Percentiles rank a stretch among this genome's conserved stretches.
Evolutionary conservation across 2,329 filamentous ascomycete species (phyloP).

Genomic region (Acephala macrosclerotiorum): DNA sequence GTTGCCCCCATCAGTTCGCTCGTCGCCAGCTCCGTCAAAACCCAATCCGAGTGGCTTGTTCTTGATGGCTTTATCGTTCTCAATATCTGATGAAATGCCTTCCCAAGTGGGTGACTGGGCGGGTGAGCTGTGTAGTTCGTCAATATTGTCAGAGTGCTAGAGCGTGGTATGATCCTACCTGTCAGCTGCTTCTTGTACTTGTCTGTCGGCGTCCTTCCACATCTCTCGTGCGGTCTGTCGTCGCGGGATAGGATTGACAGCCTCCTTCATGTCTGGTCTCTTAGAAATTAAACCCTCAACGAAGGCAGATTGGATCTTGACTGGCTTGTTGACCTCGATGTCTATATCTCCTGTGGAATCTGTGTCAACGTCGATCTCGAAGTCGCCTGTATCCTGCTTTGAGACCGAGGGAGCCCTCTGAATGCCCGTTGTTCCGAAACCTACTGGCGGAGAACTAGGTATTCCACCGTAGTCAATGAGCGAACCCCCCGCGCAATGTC

Average conservation of each 20-base stretch:
- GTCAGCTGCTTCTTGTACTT: neutral
- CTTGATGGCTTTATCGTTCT: too few species aligned
- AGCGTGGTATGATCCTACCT: constrained; percentile 18
- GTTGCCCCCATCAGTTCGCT: too few species aligned
- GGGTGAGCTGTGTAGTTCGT: too few species aligned
- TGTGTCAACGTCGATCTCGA: neutral
- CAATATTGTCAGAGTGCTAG: neutral
- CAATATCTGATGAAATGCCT: too few species aligned
- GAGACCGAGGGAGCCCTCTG: too few species aligned
- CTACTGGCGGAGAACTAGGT: too few species aligned
- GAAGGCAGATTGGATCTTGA: constrained; percentile 31
- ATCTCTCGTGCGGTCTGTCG: constrained; percentile 33
- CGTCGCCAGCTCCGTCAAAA: too few species aligned
- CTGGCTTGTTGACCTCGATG: constrained; percentile 6
- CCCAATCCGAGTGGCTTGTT: too few species aligned
- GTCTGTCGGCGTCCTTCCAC: constrained; percentile 30
- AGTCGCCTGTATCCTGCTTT: neutral
- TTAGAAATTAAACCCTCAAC: constrained; percentile 29
- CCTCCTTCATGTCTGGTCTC: constrained; percentile 32
- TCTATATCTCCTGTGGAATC: neutral
- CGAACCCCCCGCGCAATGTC: too few species aligned
- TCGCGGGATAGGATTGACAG: constrained; percentile 29
- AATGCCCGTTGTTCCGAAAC: neutral
- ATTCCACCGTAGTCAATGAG: too few species aligned
- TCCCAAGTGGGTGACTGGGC: too few species aligned